A percentile compares a stretch with the other conserved stretches of the same genome.
Evolutionary conservation across 192 early-diverging fungal genomes (phyloP).

Genomic region (Umbelopsis vinacea): DNA sequence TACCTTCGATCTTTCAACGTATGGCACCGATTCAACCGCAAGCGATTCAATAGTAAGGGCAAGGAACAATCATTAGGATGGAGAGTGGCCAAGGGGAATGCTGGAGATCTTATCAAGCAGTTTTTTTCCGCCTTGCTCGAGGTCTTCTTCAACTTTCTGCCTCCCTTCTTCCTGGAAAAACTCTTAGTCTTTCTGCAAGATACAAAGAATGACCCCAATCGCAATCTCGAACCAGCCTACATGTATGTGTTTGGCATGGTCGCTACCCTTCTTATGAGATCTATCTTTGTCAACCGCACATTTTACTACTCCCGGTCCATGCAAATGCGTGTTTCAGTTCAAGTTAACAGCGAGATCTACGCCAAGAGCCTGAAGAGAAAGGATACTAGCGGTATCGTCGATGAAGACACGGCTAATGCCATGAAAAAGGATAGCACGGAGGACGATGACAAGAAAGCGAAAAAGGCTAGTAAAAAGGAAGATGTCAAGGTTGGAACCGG

Average conservation of each 20-base stretch:
- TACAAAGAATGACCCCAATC: constrained; percentile 30
- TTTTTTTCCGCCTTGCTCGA: constrained; percentile 29
- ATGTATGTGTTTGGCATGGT: constrained; percentile 56
- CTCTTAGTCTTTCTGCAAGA: constrained; percentile 47
- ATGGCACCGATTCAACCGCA: constrained; percentile 14
- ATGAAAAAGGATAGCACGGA: constrained; percentile 28
- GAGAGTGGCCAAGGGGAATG: constrained; percentile 29
- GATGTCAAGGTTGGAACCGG: constrained; percentile 31
- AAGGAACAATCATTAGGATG: constrained; percentile 8
- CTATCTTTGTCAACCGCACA: constrained; percentile 49
- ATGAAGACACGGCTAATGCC: constrained; percentile 30
- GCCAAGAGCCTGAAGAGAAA: constrained; percentile 50
- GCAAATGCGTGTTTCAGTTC: constrained; percentile 52
- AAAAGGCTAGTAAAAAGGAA: constrained; percentile 25
- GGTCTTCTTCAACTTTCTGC: constrained; percentile 47
- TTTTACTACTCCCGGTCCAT: constrained; percentile 51
- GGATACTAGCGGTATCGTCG: constrained; percentile 46
- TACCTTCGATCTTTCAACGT: neutral
- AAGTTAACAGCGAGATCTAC: constrained; percentile 55
- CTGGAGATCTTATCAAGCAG: constrained; percentile 22
- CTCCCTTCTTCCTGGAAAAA: constrained; percentile 50
- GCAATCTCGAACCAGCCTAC: constrained; percentile 47
- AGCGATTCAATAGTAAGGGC: neutral
- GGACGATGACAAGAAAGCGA: neutral
- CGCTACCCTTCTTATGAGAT: constrained; percentile 36